phyloP scores from a whole-genome alignment of 345 rosid genomes.

The Isatis tinctoria region DNA sequence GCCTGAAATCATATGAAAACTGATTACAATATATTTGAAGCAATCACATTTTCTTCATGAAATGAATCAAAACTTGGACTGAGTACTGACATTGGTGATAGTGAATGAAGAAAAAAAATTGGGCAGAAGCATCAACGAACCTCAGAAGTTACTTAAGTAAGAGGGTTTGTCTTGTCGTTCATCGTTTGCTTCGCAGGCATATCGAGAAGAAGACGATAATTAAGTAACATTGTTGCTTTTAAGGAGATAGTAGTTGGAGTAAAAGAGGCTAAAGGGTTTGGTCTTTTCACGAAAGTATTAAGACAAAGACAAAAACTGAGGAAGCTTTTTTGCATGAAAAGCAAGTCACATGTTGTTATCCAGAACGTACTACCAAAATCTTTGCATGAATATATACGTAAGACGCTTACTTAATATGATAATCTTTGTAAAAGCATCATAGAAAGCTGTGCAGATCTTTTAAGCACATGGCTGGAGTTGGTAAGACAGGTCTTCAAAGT shows the following conservation, averaged over 20 bases:
- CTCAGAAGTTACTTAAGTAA: not conserved
- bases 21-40: constrained; percentile 2
- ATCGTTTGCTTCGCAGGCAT: not conserved
- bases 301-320: constrained; percentile 17
- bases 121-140: constrained; percentile 12
- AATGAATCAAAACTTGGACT: not conserved
- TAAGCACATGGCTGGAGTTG: constrained; percentile 33
- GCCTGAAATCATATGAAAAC: not conserved
- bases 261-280: constrained; percentile 7
- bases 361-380: constrained; percentile 24
- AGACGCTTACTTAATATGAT: constrained; percentile 1
- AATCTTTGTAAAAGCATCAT: constrained; percentile 20
- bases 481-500: constrained; percentile 11
- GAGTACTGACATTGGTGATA: not conserved
- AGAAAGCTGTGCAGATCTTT: constrained; percentile 20
- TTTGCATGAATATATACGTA: constrained; percentile 29
- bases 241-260: constrained; percentile 19
- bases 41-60: not conserved
- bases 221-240: constrained; percentile 22
- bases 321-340: constrained; percentile 34
- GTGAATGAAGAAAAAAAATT: not conserved
- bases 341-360: constrained; percentile 33
- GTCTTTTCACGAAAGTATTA: constrained; percentile 11
- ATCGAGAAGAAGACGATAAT: constrained; percentile 2
- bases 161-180: constrained; percentile 12